Conservation (phyloP, 2,329 filamentous ascomycete species). For the Biscogniauxia mediterranea region DNA sequence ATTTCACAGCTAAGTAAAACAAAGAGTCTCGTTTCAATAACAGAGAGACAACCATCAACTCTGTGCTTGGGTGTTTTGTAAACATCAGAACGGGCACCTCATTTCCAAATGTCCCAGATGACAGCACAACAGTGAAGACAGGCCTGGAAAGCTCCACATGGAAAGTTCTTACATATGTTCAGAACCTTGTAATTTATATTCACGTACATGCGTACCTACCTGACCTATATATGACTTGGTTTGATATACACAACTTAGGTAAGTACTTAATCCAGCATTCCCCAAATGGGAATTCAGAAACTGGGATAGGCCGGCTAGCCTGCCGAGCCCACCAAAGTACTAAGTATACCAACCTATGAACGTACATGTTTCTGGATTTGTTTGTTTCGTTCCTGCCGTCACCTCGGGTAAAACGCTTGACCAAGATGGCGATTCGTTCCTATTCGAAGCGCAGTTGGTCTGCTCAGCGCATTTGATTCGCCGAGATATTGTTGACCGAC, state of each 20-base stretch:
- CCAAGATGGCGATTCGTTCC: not conserved
- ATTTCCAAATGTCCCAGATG: too few species aligned
- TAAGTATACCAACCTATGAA: not conserved
- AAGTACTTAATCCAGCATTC: too few species aligned
- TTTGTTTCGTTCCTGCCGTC: not conserved
- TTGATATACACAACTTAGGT: not conserved
- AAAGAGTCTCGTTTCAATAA: not conserved
- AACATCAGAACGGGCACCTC: not conserved
- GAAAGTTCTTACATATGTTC: not conserved
- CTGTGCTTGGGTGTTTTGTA: too few species aligned
- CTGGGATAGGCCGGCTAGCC: not conserved
- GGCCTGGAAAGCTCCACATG: too few species aligned
- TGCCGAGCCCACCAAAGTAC: not conserved
- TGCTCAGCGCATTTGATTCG: not conserved
- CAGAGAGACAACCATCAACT: too few species aligned
- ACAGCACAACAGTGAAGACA: too few species aligned
- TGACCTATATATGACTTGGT: too few species aligned
- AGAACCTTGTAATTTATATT: not conserved
- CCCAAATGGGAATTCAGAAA: not conserved
- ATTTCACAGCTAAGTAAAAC: not conserved
- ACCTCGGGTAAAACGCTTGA: not conserved
- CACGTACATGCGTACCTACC: too few species aligned
- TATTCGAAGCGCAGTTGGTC: not conserved
- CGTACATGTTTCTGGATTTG: not conserved
- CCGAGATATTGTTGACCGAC: not conserved